Conservation (phyloP, 1,284 basidiomycete genomes). For the Farysia itapuensis region DNA sequence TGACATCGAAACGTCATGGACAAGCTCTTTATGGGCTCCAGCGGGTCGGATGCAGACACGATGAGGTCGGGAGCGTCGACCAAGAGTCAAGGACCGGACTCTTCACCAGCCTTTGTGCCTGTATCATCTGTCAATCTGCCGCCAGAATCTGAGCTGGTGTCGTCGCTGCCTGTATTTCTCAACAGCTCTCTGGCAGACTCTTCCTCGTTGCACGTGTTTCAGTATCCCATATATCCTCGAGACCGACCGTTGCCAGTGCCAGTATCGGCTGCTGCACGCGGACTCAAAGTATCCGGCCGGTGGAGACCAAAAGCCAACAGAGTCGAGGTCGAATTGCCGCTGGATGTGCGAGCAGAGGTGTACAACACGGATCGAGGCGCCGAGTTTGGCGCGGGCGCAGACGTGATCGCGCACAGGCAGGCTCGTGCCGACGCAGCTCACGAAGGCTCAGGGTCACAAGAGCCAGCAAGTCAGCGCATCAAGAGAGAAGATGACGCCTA, state of each 20-base stretch:
- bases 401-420: conserved; percentile 32
- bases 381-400: conserved; percentile 39
- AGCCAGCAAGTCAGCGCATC: conserved; percentile 4
- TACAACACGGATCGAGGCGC: conserved; percentile 52
- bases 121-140: conserved; percentile 17
- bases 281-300: conserved; percentile 43
- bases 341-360: conserved; percentile 51
- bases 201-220: conserved; percentile 49
- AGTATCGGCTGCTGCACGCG: conserved; percentile 46
- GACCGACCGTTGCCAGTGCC: conserved; percentile 52
- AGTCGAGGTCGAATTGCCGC: conserved; percentile 55
- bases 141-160: conserved; percentile 42
- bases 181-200: conserved; percentile 41
- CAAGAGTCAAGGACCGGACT: conserved; percentile 1
- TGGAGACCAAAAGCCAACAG: conserved; percentile 51
- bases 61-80: too few relatives aligned
- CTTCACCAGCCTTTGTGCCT: conserved; percentile 3
- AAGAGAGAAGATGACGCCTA: conserved; percentile 28
- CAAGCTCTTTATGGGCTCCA: too few relatives aligned
- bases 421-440: conserved; percentile 30
- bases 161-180: conserved; percentile 55
- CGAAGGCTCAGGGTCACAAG: conserved; percentile 8
- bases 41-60: too few relatives aligned
- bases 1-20: too few relatives aligned
- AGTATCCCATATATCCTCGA: conserved; percentile 54